Base-by-base conservation (phyloP, 306 rosid genomes). In the Canavalia gladiata region DNA sequence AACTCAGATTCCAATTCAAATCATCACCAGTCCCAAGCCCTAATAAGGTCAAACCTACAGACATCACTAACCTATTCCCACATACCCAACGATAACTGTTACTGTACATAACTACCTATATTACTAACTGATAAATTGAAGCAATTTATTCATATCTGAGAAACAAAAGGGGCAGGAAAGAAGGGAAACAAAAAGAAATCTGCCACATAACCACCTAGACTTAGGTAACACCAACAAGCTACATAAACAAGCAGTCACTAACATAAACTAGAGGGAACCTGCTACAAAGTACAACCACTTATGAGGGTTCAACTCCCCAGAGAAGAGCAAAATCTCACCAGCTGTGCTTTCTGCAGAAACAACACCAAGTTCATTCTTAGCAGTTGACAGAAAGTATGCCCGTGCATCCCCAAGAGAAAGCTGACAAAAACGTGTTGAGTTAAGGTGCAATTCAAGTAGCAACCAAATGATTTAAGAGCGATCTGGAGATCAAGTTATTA, bases 321-420 rank as follows among this genome's bases (percentile, higher is more conserved):
- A 74, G 69, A 66, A 8, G 45, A 54, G 55, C 47, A 46, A 8
- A 76, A 72, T 9, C 86, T 86, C 81, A 95, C 98, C 98, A 78
- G 97, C 88, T 64, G 87, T 75, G 89, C 99, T 93, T 78, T 91
- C 90, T 8, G 99, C 98, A 52, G 97, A 93, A 76, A 93, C 89
- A 35, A 95, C 97, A 0, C 98, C 99, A 29, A 95, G 87, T 86
- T 93, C 99, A 66, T 95, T 95, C 90, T 90, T 89, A 59, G 98
- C 98, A 1, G 99, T 95, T 18, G 99, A 90, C 35, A 95, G 87
- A 86, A 85, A 87, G 82, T 93, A 95, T 0, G 99, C 98, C 59
- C 97, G 88, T 28, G 99, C 90, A 72, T 93, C 97, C 82, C 98
- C 99, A 72, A 95, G 97, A 52, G 99, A 95, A 59, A 95, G 93